phyloP scores from a whole-genome alignment of 2,329 filamentous ascomycete species.

The Fusarium clavum region DNA sequence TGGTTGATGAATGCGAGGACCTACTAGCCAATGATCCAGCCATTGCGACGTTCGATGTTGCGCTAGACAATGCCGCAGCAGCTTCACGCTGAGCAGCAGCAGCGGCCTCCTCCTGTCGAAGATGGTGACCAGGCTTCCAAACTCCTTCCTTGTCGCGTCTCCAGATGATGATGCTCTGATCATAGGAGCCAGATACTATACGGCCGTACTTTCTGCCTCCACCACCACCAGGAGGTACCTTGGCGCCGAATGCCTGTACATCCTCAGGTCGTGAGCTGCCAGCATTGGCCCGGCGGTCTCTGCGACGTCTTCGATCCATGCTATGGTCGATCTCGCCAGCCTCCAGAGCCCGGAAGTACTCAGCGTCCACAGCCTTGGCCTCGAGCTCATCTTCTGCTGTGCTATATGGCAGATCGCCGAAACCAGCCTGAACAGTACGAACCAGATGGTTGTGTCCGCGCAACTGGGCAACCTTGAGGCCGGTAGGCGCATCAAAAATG shows the following conservation, averaged over 20 bases:
- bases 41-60: conserved; percentile 26
- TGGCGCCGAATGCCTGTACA: conserved; percentile 83
- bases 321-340: conserved; percentile 60
- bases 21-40: conserved; percentile 20
- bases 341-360: conserved; percentile 73
- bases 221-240: conserved; percentile 89
- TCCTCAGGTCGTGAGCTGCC: conserved; percentile 81
- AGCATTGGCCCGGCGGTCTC: conserved; percentile 67
- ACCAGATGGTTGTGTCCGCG: conserved; percentile 86
- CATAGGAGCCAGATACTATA: conserved; percentile 98
- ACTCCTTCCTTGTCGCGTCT: conserved; percentile 84
- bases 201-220: conserved; percentile 89
- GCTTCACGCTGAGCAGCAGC: conserved; percentile 58
- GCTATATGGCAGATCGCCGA: conserved; percentile 87
- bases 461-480: conserved; percentile 89
- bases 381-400: conserved; percentile 78
- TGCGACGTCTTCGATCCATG: conserved; percentile 49
- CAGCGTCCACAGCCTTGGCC: conserved; percentile 77
- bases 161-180: conserved; percentile 97
- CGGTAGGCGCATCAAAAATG: conserved; percentile 88
- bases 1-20: conserved; percentile 15
- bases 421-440: conserved; percentile 93
- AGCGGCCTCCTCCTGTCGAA: conserved; percentile 79
- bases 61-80: conserved; percentile 25
- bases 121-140: conserved; percentile 77